Percentiles rank a stretch among this genome's conserved stretches.
Conservation (phyloP, 2,329 filamentous ascomycete genomes). For the Metarhizium rileyi region DNA sequence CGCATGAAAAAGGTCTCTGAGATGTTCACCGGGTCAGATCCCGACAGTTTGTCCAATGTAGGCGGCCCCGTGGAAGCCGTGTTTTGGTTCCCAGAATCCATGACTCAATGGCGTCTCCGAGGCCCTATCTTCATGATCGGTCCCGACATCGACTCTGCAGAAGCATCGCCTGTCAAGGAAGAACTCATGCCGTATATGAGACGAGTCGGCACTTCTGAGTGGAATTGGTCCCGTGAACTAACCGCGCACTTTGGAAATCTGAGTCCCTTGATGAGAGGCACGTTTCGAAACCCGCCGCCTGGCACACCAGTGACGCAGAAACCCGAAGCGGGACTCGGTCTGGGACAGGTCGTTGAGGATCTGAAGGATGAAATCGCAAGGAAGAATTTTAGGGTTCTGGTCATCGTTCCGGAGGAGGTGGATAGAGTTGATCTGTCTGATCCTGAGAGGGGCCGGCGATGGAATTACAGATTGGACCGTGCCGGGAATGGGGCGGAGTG, state of each 20-base stretch:
- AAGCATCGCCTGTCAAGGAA: constrained; percentile 41
- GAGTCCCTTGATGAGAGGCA: constrained; percentile 67
- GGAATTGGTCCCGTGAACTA: constrained; percentile 73
- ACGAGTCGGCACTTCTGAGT: constrained; percentile 15
- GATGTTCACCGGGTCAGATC: constrained; percentile 36
- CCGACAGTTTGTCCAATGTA: constrained; percentile 42
- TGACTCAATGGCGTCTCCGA: constrained; percentile 76
- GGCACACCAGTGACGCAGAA: constrained; percentile 49
- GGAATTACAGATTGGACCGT: constrained; percentile 53
- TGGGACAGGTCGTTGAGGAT: constrained; percentile 59
- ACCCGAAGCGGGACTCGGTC: constrained; percentile 29
- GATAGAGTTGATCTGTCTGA: constrained; percentile 66
- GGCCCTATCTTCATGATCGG: constrained; percentile 70
- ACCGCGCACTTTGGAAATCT: constrained; percentile 87
- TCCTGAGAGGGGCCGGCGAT: constrained; percentile 51
- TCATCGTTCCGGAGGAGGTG: constrained; percentile 69
- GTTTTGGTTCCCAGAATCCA: constrained; percentile 64
- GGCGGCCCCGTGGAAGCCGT: constrained; percentile 71
- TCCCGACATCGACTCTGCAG: constrained; percentile 47
- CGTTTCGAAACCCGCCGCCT: constrained; percentile 63
- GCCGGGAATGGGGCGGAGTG: constrained; percentile 40
- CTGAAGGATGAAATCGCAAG: constrained; percentile 62
- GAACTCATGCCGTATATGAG: constrained; percentile 56
- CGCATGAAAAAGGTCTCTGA: constrained; percentile 78
- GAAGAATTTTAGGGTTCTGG: constrained; percentile 71